phyloP scores from a whole-genome alignment of 768 basidiomycete genomes.

The Multifurca ochricompacta region DNA sequence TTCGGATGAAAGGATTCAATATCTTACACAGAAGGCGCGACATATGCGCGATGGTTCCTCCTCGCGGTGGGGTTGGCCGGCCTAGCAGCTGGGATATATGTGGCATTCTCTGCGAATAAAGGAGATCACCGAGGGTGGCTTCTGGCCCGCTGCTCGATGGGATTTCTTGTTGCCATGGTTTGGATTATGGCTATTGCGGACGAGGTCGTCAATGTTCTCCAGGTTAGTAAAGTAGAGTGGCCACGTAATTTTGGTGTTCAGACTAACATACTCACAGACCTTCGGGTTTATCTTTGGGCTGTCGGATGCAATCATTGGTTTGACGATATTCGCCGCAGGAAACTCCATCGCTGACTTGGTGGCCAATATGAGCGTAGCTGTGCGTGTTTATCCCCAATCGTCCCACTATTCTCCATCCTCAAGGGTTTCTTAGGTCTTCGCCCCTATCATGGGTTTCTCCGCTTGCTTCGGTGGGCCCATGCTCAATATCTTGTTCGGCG shows the following conservation, averaged over 20 bases:
- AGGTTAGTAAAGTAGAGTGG: constrained; percentile 37
- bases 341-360: constrained; percentile 96
- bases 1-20: background rate
- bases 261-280: constrained; percentile 41
- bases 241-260: background rate
- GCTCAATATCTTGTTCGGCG: constrained; percentile 85
- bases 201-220: constrained; percentile 86
- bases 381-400: constrained; percentile 29
- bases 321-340: constrained; percentile 94
- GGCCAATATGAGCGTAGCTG: constrained; percentile 93
- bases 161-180: constrained; percentile 83
- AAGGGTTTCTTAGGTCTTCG: constrained; percentile 50
- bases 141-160: constrained; percentile 77
- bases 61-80: constrained; percentile 51
- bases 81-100: constrained; percentile 42
- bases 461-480: constrained; percentile 92
- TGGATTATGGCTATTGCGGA: constrained; percentile 99
- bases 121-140: constrained; percentile 50
- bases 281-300: constrained; percentile 92
- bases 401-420: background rate
- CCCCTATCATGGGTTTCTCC: constrained; percentile 90
- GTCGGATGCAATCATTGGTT: constrained; percentile 93
- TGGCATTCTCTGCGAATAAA: constrained; percentile 50
- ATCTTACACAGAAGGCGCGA: constrained; percentile 35
- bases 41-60: constrained; percentile 42